A percentile compares a stretch with the other conserved stretches of the same genome.
These are phyloP conservation scores for Melocanna baccifera DNA, from an alignment of 176 grass and related monocot genomes.

Conservation along the genomic window DNA sequence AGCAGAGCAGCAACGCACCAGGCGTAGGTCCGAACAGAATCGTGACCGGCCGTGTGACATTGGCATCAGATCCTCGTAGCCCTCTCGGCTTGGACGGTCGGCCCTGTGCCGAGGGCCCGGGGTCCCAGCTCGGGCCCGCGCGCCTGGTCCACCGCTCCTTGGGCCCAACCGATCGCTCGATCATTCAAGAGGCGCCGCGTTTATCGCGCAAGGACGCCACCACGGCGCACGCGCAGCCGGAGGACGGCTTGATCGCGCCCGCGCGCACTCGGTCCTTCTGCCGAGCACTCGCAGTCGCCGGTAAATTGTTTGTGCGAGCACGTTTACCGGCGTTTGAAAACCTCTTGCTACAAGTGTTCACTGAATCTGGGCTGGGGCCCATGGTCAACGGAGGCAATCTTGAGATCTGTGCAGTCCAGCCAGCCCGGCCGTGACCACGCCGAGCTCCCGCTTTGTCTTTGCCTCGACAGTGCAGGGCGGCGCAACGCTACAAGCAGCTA, in stretches of 20 bases:
- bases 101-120: neutral
- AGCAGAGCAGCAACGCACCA: no score
- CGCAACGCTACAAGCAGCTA: conserved; percentile 9
- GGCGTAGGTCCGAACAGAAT: neutral
- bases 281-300: neutral
- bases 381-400: neutral
- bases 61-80: neutral
- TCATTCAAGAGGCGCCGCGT: neutral
- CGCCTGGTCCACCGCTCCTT: neutral
- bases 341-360: neutral
- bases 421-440: neutral
- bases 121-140: neutral
- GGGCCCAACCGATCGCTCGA: neutral
- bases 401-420: neutral
- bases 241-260: no score
- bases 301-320: neutral
- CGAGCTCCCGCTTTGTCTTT: neutral
- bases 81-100: neutral
- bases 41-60: neutral
- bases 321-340: neutral
- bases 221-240: no score
- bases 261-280: no score
- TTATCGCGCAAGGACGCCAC: neutral
- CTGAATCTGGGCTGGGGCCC: neutral
- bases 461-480: conserved; percentile 14